Evolutionary conservation across 352 stramenopile species (phyloP), one percentile per base, ranked within the genome.

Genomic region (Lagenidium giganteum): DNA sequence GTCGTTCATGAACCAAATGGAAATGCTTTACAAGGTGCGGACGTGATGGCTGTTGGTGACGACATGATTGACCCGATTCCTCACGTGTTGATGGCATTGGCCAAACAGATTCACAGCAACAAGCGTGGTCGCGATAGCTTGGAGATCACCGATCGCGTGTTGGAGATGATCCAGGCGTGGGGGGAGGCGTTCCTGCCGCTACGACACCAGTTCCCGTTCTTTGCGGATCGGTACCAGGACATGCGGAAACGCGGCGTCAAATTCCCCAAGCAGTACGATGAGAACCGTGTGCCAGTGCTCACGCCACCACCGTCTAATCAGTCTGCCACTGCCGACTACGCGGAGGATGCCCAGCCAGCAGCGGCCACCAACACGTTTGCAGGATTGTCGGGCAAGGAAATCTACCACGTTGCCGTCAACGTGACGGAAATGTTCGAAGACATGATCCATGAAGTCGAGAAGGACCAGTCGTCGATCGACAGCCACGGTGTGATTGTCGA

Each of bases 161-260:
- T 87, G 16, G 79, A 92, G 33, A 76, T 92, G 51, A 60, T 92
- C 22, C 79, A 92, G 32, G 68, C 64, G 11, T 92, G 79, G 79
- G 79, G 79, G 16, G 79, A 92, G 42, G 75, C 79, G n/a, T 92
- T 92, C 42, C 59, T 92, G 20, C 77, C 78, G 9, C 44, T 64
- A 29, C 47, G 87, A 61, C 64, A 82, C 42, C 63, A 86, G 21
- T 87, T 77, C 34, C 76, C 79, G n/a, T 57, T 81, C 37, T 86
- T 92, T 58, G 79, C 86, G 38, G 71, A 87, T 34, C 85, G 72
- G 58, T 92, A 92, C 55, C 70, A 92, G 56, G 86, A 87, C 36
- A 83, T 92, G 59, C 67, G 79, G 43, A 86, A 83, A 51, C 77
- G 85, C 38, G 79, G 79, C 22, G 64, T 89, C 38, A 64, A 67